Evolutionary conservation across 345 rosid genomes (phyloP), one percentile per base, ranked within the genome.

Genomic region (Ceriops zippeliana): DNA sequence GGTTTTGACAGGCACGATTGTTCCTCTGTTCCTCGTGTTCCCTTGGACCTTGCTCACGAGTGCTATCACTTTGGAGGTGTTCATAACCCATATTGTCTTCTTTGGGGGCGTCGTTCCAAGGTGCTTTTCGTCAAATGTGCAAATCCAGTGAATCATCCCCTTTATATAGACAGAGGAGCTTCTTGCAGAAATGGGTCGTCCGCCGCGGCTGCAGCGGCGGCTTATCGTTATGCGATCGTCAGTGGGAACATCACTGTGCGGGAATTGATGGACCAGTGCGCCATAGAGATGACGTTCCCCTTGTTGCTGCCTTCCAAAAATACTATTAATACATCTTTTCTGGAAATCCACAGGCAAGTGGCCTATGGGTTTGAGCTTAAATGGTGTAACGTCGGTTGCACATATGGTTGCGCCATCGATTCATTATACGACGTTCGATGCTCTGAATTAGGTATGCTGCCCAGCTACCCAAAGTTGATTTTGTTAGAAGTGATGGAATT

Each of bases 281-380:
- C 21, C 49, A 8, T 53, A 7, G 69, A 66, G 21, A 10, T 0
- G 26, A 34, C 13, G 19, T 5, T 2, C 49, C 2, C 2, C 5
- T 42, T 15, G 49, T 21, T 9, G 64, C 28, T 26, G 16, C 71
- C 56, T n/a, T 34, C 0, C 6, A 58, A 5, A 27, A 37, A 28
- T 10, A 42, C 27, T 2, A 27, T 13, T 0, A 5, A 30, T 30
- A 52, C 6, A 8, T 53, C 52, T 4, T 68, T 58, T 11, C 19
- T 42, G 30, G 71, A 58, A 68, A 42, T 58, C 28, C 57, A 28
- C 11, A 11, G n/a, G 8, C 42, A 58, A 24, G 24, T 42, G 34
- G 64, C 64, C 2, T 11, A 58, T 19, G 71, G 64, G 26, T 68
- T 68, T 46, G 64, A 68, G 56, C 54, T 58, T 68, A 42, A 38